Conservation (phyloP, 148 eudicot species). For the Cornus suecica region DNA sequence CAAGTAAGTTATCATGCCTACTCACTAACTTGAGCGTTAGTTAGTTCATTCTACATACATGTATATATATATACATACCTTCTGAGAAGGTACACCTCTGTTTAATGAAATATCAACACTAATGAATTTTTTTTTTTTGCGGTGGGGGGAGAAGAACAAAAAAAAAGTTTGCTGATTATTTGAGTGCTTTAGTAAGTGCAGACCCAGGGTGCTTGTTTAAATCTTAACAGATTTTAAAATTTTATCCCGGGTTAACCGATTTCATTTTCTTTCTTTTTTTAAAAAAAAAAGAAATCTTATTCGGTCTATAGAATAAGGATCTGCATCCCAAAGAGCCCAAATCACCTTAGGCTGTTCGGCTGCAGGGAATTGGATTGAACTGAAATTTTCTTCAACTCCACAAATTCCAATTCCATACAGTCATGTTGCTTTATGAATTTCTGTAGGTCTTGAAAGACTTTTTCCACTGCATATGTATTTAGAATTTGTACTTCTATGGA, state of each 20-base stretch:
- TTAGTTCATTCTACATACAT: not conserved
- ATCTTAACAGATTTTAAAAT: not conserved
- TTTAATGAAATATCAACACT: not conserved
- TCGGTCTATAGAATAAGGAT: not conserved
- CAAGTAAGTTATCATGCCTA: constrained; percentile 50
- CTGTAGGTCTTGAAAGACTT: not conserved
- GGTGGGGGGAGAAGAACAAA: no score
- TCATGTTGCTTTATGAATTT: not conserved
- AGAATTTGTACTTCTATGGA: no score
- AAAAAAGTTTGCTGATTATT: not conserved
- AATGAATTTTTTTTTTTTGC: no score
- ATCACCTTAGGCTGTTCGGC: no score
- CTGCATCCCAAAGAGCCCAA: no score
- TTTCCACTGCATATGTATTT: not conserved
- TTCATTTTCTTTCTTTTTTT: no score
- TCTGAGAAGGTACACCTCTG: not conserved
- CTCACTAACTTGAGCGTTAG: not conserved
- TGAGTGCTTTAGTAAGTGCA: not conserved
- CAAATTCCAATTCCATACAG: no score
- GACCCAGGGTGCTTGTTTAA: not conserved
- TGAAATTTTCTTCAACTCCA: no score
- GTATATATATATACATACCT: no score
- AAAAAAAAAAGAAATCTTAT: no score
- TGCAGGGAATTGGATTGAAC: no score
- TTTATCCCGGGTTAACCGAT: no score